Percentiles rank a stretch among this genome's conserved stretches.
Conservation (phyloP, 2,329 filamentous ascomycete genomes). For the Aschersonia sp. region DNA sequence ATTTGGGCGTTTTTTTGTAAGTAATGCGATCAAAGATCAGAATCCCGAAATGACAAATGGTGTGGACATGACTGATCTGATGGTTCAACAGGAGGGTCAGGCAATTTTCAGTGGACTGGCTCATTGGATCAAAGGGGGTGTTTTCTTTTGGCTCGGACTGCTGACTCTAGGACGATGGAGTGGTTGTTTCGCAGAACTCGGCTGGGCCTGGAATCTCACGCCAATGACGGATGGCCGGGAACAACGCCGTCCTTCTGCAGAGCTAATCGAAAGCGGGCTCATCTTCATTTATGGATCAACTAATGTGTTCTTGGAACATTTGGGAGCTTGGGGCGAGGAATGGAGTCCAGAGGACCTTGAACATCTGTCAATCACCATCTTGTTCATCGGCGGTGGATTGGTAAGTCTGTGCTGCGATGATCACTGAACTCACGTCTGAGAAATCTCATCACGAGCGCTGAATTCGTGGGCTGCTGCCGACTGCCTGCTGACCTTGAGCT, state of each 20-base stretch:
- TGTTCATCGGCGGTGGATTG: conserved; percentile 87
- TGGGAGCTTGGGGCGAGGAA: conserved; percentile 52
- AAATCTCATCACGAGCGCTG: too few species aligned
- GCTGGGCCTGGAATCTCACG: conserved; percentile 90
- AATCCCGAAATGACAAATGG: background rate
- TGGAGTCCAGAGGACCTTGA: conserved; percentile 77
- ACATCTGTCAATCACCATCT: conserved; percentile 80
- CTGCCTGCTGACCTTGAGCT: background rate
- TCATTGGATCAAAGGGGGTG: conserved; percentile 85
- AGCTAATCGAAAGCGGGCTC: conserved; percentile 78
- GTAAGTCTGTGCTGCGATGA: conserved; percentile 31
- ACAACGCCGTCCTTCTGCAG: conserved; percentile 58
- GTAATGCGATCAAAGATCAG: conserved; percentile 13
- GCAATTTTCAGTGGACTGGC: conserved; percentile 73
- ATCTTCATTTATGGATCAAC: conserved; percentile 83
- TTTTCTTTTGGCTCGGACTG: conserved; percentile 89
- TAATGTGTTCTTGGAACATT: conserved; percentile 86
- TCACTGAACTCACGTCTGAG: background rate
- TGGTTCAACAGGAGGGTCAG: conserved; percentile 41
- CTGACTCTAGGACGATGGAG: conserved; percentile 81
- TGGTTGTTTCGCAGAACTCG: conserved; percentile 77
- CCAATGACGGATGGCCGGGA: conserved; percentile 41
- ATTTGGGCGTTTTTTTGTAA: conserved; percentile 73
- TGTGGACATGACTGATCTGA: background rate
- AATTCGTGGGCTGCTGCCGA: background rate